Evolutionary conservation across 2,329 filamentous ascomycete genomes (phyloP).

Genomic region (Cladosporium sp.): DNA sequence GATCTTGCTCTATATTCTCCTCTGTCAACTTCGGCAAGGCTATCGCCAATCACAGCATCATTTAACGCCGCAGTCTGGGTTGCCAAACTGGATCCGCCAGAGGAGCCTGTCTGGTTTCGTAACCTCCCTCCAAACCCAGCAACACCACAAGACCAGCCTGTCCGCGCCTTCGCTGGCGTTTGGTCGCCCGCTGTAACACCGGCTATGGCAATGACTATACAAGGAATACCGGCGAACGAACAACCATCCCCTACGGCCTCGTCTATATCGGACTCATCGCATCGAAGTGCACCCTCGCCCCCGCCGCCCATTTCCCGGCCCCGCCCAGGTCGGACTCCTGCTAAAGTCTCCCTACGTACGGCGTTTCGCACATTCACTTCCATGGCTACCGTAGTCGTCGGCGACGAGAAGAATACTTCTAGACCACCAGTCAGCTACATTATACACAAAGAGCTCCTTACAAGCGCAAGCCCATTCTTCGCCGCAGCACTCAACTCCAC

Average conservation of each 20-base stretch:
- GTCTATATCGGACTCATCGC: slow-evolving; percentile 5
- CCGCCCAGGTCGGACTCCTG: slow-evolving; percentile 19
- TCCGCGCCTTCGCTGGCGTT: slow-evolving; percentile 9
- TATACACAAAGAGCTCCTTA: slow-evolving; percentile 45
- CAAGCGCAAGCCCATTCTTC: slow-evolving; percentile 44
- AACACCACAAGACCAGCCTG: slow-evolving; percentile 13
- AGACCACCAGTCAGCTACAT: slow-evolving; percentile 34
- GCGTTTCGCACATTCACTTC: slow-evolving; percentile 35
- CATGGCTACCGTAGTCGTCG: slow-evolving; percentile 36
- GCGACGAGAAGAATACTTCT: slow-evolving; percentile 24
- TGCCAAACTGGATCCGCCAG: slow-evolving; percentile 24
- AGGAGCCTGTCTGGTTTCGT: slow-evolving; percentile 28
- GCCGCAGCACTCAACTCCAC: slow-evolving; percentile 42
- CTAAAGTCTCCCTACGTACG: slow-evolving; percentile 31
- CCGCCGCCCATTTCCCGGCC: neutral
- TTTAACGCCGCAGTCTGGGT: neutral
- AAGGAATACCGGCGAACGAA: slow-evolving; percentile 23
- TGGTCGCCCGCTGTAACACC: slow-evolving; percentile 9
- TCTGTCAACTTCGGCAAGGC: no score
- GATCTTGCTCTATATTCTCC: no score
- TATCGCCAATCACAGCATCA: no score
- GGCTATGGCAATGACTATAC: slow-evolving; percentile 16
- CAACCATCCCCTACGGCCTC: slow-evolving; percentile 23
- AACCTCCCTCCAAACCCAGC: slow-evolving; percentile 18
- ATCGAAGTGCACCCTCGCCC: neutral